Percentiles rank a stretch among this genome's conserved stretches.
phyloP scores from a whole-genome alignment of 2,329 filamentous ascomycete species.

The Huntiella savannae region DNA sequence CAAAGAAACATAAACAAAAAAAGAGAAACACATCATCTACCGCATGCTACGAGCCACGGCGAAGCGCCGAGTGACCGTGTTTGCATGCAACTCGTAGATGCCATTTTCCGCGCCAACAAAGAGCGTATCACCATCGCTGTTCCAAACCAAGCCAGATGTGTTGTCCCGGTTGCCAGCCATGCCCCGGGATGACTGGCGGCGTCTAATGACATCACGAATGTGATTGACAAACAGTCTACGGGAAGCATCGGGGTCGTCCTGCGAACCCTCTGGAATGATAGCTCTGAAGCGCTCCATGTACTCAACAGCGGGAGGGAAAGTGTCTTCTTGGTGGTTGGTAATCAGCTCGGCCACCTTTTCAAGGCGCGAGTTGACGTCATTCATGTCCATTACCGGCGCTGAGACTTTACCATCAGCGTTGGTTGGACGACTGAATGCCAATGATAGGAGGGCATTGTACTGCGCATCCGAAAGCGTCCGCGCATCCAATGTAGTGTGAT shows the following conservation, averaged over 20 bases:
- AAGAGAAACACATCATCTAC: background rate
- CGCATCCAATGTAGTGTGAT: conserved; percentile 1
- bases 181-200: background rate
- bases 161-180: conserved; percentile 27
- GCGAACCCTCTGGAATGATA: too few relatives aligned
- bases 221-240: background rate
- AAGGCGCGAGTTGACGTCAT: too few relatives aligned
- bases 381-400: too few relatives aligned
- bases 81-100: conserved; percentile 55
- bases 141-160: conserved; percentile 44
- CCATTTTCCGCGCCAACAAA: conserved; percentile 51
- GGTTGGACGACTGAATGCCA: conserved; percentile 1
- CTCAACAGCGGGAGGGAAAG: too few relatives aligned
- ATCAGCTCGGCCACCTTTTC: too few relatives aligned
- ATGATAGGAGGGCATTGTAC: conserved; percentile 2
- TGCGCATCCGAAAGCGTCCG: background rate
- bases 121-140: conserved; percentile 38
- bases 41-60: too few relatives aligned
- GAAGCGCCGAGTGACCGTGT: conserved; percentile 37
- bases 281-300: too few relatives aligned
- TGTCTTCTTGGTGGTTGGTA: too few relatives aligned
- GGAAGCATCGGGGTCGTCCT: too few relatives aligned
- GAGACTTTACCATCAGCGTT: too few relatives aligned
- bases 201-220: background rate
- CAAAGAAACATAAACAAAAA: conserved; percentile 6